Evolutionary conservation across 2,329 filamentous ascomycete species (phyloP).

Genomic region (Monosporascus sp.): DNA sequence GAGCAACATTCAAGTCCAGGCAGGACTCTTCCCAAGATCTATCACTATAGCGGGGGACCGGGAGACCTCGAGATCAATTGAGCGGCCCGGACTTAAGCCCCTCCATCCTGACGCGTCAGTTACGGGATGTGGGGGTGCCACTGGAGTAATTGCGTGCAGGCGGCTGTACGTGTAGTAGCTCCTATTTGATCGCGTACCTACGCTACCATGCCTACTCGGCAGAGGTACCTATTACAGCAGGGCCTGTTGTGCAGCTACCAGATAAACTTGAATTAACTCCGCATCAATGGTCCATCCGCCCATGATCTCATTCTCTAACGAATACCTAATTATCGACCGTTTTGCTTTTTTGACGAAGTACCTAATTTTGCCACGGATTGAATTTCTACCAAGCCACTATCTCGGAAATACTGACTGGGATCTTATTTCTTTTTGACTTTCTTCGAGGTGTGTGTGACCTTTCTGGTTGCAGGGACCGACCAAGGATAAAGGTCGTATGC

Average conservation of each 20-base stretch:
- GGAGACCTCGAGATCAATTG: not conserved
- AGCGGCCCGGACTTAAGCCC: not conserved
- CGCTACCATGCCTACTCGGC: too few species aligned
- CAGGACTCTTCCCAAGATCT: not conserved
- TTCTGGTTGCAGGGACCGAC: slow-evolving; percentile 23
- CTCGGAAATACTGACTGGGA: not conserved
- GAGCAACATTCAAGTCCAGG: not conserved
- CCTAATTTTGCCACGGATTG: too few species aligned
- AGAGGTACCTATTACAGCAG: too few species aligned
- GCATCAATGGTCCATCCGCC: not conserved
- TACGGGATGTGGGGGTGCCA: not conserved
- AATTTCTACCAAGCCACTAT: too few species aligned
- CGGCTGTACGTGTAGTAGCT: too few species aligned
- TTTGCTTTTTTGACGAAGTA: too few species aligned
- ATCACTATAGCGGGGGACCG: not conserved
- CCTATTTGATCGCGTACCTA: too few species aligned
- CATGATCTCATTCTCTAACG: not conserved
- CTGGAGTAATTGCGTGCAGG: too few species aligned
- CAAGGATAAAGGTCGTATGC: slow-evolving; percentile 19
- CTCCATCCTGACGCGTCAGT: not conserved
- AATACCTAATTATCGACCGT: too few species aligned
- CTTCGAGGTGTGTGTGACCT: slow-evolving; percentile 18
- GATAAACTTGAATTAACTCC: not conserved
- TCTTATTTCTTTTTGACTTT: not conserved
- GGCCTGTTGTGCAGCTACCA: too few species aligned